Conservation (phyloP, 148 eudicot species). For the Hydrangea macrophylla region DNA sequence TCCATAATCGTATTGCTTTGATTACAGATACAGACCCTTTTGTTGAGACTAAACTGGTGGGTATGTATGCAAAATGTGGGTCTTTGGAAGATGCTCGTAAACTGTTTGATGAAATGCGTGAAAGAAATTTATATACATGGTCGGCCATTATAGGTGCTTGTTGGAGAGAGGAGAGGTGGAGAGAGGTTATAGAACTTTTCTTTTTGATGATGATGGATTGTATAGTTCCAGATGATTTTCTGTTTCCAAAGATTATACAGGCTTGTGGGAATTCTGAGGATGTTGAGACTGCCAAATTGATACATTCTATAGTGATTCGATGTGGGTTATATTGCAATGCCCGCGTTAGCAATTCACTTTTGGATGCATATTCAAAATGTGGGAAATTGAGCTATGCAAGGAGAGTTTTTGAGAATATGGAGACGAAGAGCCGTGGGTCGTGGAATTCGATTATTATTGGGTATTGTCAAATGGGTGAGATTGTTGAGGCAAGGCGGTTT, state of each 20-base stretch:
- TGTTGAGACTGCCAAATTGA: constrained; percentile 50
- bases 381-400: constrained; percentile 46
- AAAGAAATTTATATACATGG: constrained; percentile 66
- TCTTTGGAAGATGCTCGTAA: constrained; percentile 51
- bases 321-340: constrained; percentile 41
- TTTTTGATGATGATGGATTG: constrained; percentile 55
- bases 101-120: constrained; percentile 69
- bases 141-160: constrained; percentile 77
- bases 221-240: constrained; percentile 48
- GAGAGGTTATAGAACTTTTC: constrained; percentile 53
- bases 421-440: constrained; percentile 54
- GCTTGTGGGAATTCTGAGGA: constrained; percentile 76
- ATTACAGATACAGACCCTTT: constrained; percentile 36
- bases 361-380: constrained; percentile 66
- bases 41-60: constrained; percentile 60
- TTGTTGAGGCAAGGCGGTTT: constrained; percentile 49
- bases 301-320: constrained; percentile 64
- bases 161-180: constrained; percentile 63
- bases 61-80: constrained; percentile 82
- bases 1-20: constrained; percentile 40
- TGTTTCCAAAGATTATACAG: constrained; percentile 69
- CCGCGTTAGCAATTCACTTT: constrained; percentile 53
- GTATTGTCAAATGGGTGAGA: constrained; percentile 58
- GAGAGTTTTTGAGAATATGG: constrained; percentile 63
- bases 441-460: constrained; percentile 80